Evolutionary conservation across 2,329 filamentous ascomycete species (phyloP).

Genomic region (Penicillium sp.): DNA sequence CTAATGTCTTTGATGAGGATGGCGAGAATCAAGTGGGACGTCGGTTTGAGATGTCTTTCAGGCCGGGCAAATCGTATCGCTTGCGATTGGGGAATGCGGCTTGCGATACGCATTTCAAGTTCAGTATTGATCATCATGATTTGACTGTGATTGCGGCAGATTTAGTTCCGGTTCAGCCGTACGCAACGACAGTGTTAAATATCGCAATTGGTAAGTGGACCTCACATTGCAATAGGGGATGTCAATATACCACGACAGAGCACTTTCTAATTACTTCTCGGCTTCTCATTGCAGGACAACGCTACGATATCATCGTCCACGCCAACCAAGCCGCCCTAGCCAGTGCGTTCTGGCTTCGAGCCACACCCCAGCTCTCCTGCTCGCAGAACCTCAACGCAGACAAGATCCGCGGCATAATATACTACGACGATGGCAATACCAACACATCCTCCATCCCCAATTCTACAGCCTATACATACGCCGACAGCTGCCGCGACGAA

Average conservation of each 20-base stretch:
- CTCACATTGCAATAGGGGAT: background rate
- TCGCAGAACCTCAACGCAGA: conserved; percentile 40
- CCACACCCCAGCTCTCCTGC: conserved; percentile 46
- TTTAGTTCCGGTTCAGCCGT: conserved; percentile 60
- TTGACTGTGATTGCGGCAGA: conserved; percentile 62
- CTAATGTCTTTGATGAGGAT: conserved; percentile 28
- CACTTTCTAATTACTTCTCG: background rate
- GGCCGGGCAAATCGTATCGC: conserved; percentile 33
- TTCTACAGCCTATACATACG: conserved; percentile 19
- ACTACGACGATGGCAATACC: conserved; percentile 29
- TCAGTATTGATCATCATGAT: conserved; percentile 56
- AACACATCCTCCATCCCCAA: background rate
- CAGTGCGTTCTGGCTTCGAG: conserved; percentile 45
- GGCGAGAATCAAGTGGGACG: conserved; percentile 17
- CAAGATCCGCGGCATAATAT: conserved; percentile 54
- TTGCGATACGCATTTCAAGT: conserved; percentile 35
- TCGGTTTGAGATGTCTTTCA: conserved; percentile 52
- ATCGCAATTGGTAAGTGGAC: conserved; percentile 44
- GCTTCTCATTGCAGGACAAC: conserved; percentile 29
- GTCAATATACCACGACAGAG: background rate
- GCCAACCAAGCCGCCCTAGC: conserved; percentile 25
- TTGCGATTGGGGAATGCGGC: conserved; percentile 32
- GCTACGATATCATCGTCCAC: conserved; percentile 42
- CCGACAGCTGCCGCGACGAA: conserved; percentile 31
- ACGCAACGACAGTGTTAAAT: conserved; percentile 48